Conservation (phyloP, 495 filamentous ascomycete genomes). For the Parathielavia hyrcaniae region DNA sequence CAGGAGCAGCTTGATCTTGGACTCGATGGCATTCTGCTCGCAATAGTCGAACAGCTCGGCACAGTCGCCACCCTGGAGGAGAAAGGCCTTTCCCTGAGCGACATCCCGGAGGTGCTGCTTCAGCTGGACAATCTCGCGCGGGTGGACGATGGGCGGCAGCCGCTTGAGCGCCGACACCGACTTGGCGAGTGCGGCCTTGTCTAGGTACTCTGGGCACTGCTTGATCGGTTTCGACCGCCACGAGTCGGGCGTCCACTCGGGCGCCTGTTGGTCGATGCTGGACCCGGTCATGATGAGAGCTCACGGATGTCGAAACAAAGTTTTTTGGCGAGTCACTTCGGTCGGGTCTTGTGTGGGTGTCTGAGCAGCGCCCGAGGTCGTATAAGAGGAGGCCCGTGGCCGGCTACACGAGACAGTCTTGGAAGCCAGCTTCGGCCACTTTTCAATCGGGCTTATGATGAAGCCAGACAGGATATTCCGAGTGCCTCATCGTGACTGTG, state of each 20-base stretch:
- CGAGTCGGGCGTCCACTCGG: slow-evolving; percentile 56
- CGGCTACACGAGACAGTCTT: not conserved
- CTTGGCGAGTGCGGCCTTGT: slow-evolving; percentile 55
- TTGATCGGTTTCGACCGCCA: slow-evolving; percentile 91
- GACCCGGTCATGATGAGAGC: not conserved
- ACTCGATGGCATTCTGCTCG: slow-evolving; percentile 77
- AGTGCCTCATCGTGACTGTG: slow-evolving; percentile 6
- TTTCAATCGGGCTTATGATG: slow-evolving; percentile 13
- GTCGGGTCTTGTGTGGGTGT: not conserved
- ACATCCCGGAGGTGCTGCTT: slow-evolving; percentile 74
- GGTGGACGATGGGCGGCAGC: slow-evolving; percentile 85
- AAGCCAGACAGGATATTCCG: not conserved
- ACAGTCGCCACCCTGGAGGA: slow-evolving; percentile 94
- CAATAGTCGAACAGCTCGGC: slow-evolving; percentile 98
- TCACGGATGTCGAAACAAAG: too few relatives aligned
- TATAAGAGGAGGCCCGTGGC: not conserved
- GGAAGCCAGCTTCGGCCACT: not conserved
- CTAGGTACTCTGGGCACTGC: slow-evolving; percentile 76
- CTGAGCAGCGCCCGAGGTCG: not conserved
- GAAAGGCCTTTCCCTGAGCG: slow-evolving; percentile 84
- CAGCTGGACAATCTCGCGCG: slow-evolving; percentile 73
- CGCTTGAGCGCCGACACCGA: slow-evolving; percentile 64
- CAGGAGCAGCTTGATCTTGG: slow-evolving; percentile 90
- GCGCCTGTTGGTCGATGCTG: not conserved
- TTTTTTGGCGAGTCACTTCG: too few relatives aligned